Percentiles rank a stretch among this genome's conserved stretches.
phyloP scores from a whole-genome alignment of 768 basidiomycete genomes.

The Neoboletus brunneissimus region DNA sequence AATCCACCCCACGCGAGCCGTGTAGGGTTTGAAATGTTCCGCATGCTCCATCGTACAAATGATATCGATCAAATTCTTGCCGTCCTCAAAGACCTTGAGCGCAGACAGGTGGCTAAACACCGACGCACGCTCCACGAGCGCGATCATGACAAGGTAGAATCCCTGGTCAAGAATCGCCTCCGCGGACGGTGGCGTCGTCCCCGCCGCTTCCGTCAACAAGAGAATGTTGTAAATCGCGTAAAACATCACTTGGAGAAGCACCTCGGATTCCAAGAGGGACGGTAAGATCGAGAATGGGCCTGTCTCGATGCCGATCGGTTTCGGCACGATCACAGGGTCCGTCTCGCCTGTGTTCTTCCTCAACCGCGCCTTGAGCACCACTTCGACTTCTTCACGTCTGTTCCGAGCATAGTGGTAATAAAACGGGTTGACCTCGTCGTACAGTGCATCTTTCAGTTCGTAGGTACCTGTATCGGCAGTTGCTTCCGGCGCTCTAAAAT shows the following conservation, averaged over 20 bases:
- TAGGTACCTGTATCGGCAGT: conserved; percentile 82
- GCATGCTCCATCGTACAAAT: conserved; percentile 77
- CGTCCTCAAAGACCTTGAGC: conserved; percentile 53
- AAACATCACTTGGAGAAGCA: conserved; percentile 78
- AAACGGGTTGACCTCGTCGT: conserved; percentile 90
- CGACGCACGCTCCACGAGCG: conserved; percentile 64
- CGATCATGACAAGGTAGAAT: conserved; percentile 83
- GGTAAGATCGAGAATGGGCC: conserved; percentile 72
- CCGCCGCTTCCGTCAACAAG: conserved; percentile 56
- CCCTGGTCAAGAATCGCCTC: conserved; percentile 91
- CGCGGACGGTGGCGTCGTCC: conserved; percentile 65
- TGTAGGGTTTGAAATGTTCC: conserved; percentile 71
- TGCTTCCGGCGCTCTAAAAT: conserved; percentile 77
- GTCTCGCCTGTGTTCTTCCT: conserved; percentile 60
- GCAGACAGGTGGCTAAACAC: conserved; percentile 61
- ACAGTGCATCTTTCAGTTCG: conserved; percentile 78
- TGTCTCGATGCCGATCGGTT: conserved; percentile 55
- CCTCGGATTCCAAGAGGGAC: conserved; percentile 63
- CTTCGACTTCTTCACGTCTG: conserved; percentile 88
- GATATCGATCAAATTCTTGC: conserved; percentile 63
- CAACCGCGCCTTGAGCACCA: conserved; percentile 60
- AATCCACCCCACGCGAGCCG: conserved; percentile 72
- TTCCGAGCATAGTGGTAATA: conserved; percentile 96
- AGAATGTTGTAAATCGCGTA: conserved; percentile 77
- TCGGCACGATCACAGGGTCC: conserved; percentile 76